Evolutionary conservation across 495 filamentous ascomycete genomes (phyloP).

Genomic region (Lasiosphaeris hirsuta): DNA sequence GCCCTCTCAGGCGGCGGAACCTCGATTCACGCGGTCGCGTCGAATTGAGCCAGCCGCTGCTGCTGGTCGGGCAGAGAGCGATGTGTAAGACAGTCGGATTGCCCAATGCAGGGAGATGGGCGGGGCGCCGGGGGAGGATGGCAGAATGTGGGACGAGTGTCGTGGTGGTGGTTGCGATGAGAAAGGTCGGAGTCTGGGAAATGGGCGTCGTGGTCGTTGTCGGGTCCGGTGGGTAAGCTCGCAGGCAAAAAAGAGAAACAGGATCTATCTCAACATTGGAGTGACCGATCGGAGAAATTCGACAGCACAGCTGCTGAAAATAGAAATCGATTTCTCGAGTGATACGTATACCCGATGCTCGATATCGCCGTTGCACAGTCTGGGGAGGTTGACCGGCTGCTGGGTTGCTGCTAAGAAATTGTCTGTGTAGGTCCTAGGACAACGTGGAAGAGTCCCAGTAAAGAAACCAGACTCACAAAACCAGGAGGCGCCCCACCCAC

Average conservation of each 20-base stretch:
- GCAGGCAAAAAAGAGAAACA: neutral
- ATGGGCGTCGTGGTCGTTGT: neutral
- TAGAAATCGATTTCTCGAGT: slow-evolving; percentile 7
- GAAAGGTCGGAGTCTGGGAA: too few relatives aligned
- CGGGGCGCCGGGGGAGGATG: neutral
- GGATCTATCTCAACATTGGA: neutral
- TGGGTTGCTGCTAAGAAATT: slow-evolving; percentile 2
- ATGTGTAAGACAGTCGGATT: neutral
- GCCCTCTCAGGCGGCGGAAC: slow-evolving; percentile 4
- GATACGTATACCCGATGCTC: slow-evolving; percentile 19
- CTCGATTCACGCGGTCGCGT: slow-evolving; percentile 7
- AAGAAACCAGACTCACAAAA: neutral
- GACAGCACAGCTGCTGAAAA: neutral
- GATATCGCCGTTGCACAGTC: slow-evolving; percentile 24
- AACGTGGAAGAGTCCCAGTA: slow-evolving; percentile 8
- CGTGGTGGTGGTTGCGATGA: neutral
- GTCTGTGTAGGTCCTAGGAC: slow-evolving; percentile 16
- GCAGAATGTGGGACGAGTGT: neutral
- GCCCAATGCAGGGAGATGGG: neutral
- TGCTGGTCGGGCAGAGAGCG: neutral
- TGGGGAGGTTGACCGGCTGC: slow-evolving; percentile 3
- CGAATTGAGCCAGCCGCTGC: slow-evolving; percentile 1
- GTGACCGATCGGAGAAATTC: slow-evolving; percentile 1
- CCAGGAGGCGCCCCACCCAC: slow-evolving; percentile 21
- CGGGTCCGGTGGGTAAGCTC: neutral